Percentiles rank a stretch among this genome's conserved stretches.
Conservation (phyloP, 768 basidiomycete genomes). For the Polyporus arcularius region DNA sequence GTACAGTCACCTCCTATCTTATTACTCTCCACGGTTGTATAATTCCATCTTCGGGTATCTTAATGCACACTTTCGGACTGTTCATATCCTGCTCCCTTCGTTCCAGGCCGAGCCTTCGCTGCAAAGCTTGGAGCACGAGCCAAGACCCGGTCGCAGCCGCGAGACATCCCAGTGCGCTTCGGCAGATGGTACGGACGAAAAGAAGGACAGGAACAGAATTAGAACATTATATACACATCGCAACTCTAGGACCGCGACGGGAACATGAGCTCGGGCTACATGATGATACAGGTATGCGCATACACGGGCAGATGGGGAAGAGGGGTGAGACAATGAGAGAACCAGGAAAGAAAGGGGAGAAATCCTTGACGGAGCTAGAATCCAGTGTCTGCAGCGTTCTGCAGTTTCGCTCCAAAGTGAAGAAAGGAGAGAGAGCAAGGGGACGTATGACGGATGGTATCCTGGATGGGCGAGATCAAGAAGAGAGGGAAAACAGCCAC, state of each 20-base stretch:
- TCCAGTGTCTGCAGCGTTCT: background rate
- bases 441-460: background rate
- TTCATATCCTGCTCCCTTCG: too few relatives aligned
- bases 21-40: conserved; percentile 27
- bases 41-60: conserved; percentile 26
- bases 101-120: too few relatives aligned
- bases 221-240: background rate
- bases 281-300: conserved; percentile 12
- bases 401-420: background rate
- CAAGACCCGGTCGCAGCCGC: too few relatives aligned
- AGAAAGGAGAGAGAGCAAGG: background rate
- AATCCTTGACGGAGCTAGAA: background rate
- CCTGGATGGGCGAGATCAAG: background rate
- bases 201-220: background rate
- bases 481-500: background rate
- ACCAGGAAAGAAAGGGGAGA: background rate
- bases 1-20: conserved; percentile 17
- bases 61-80: conserved; percentile 14
- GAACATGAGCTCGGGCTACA: conserved; percentile 2
- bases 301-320: background rate
- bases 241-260: background rate
- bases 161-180: too few relatives aligned
- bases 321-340: background rate
- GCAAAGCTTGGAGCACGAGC: too few relatives aligned
- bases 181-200: too few relatives aligned